Conservation (phyloP, 2,329 filamentous ascomycete species). For the Trichophyton schoenleinii region DNA sequence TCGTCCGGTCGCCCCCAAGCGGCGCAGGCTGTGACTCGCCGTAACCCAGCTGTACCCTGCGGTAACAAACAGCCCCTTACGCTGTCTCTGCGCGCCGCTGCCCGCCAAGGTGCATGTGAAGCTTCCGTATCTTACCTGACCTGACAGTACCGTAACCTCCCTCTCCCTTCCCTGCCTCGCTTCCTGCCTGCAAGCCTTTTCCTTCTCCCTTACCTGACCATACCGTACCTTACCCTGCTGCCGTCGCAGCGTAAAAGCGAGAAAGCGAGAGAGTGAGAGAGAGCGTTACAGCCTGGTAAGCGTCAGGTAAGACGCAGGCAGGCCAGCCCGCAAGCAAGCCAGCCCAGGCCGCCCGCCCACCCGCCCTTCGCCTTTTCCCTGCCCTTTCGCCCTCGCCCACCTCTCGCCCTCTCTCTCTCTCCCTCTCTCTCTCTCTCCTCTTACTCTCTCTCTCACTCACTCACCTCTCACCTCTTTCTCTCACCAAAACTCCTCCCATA, state of each 20-base stretch:
- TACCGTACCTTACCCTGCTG: no score
- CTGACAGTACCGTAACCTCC: not conserved
- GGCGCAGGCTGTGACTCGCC: not conserved
- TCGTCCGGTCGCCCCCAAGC: not conserved
- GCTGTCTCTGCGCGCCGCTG: no score
- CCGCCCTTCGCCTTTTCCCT: not conserved
- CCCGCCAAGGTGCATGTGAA: not conserved
- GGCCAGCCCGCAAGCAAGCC: not conserved
- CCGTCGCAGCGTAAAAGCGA: no score
- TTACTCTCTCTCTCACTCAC: constrained; percentile 20
- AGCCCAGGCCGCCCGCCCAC: not conserved
- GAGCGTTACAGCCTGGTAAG: not conserved
- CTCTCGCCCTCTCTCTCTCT: constrained; percentile 16
- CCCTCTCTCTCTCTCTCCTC: constrained; percentile 22
- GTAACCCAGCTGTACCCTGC: not conserved
- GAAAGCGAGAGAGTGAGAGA: no score
- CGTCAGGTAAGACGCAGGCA: not conserved
- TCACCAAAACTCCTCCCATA: constrained; percentile 23
- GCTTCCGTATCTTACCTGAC: not conserved
- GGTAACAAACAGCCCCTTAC: not conserved
- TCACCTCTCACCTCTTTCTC: constrained; percentile 15
- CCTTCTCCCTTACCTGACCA: no score
- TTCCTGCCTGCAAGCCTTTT: no score
- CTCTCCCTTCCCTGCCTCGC: not conserved
- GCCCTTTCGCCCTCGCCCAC: constrained; percentile 14